Evolutionary conservation across 129 eudicot species (phyloP).

Genomic region (Ambrosia trifida): DNA sequence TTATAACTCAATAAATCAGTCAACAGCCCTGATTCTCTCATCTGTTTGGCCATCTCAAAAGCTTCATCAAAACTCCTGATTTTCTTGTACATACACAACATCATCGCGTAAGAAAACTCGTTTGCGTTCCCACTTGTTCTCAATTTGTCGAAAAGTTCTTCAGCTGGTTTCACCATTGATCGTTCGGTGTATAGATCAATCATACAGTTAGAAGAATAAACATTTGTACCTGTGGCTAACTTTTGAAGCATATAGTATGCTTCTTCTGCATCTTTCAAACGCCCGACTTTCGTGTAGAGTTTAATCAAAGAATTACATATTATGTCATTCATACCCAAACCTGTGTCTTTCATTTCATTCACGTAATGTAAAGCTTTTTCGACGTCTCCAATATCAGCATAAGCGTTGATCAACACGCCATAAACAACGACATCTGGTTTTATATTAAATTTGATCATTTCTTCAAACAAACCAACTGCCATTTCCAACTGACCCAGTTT

Average conservation of each 20-base stretch:
- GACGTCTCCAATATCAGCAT: conserved; percentile 73
- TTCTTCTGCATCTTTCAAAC: conserved; percentile 74
- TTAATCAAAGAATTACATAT: conserved; percentile 68
- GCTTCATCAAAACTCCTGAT: conserved; percentile 70
- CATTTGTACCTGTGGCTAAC: conserved; percentile 49
- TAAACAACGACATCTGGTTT: conserved; percentile 67
- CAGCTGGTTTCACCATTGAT: conserved; percentile 72
- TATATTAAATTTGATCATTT: conserved; percentile 57
- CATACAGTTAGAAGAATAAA: conserved; percentile 77
- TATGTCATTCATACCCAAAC: conserved; percentile 59
- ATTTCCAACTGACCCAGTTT: conserved; percentile 51
- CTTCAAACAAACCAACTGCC: conserved; percentile 61
- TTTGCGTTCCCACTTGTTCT: conserved; percentile 54
- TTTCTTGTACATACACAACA: conserved; percentile 83
- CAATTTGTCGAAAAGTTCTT: conserved; percentile 58
- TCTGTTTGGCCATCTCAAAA: conserved; percentile 54
- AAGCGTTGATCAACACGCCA: conserved; percentile 72
- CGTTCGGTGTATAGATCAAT: conserved; percentile 74
- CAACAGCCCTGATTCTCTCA: conserved; percentile 75
- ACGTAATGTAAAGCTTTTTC: conserved; percentile 56
- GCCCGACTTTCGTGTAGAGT: conserved; percentile 82
- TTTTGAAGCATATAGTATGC: conserved; percentile 50
- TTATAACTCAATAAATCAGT: conserved; percentile 75
- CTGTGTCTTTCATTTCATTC: conserved; percentile 49
- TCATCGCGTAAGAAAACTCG: conserved; percentile 94